Conservation (phyloP, 805 yeast genomes). For the Grigorovia humatica region DNA sequence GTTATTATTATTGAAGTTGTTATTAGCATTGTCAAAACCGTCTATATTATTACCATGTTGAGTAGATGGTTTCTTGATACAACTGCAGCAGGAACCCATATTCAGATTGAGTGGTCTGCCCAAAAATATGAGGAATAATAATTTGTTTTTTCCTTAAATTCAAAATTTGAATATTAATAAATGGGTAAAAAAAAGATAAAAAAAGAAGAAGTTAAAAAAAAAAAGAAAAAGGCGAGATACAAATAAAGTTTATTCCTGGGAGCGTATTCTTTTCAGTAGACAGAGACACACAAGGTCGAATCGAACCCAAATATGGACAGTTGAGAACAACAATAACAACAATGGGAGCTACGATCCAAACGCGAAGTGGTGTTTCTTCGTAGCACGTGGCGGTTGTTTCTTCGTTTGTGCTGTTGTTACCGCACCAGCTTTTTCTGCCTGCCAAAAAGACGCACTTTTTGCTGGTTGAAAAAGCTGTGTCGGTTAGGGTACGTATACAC, state of each 20-base stretch:
- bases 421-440: not conserved
- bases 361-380: too few species aligned
- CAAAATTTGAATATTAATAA: not conserved
- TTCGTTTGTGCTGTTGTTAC: not conserved
- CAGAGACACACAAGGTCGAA: too few species aligned
- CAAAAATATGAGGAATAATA: not conserved
- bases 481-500: too few species aligned
- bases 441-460: not conserved
- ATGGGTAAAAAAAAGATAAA: not conserved
- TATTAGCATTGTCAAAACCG: not conserved
- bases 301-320: too few species aligned
- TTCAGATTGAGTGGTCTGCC: not conserved
- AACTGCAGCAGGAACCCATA: slow-evolving; percentile 49
- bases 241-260: not conserved
- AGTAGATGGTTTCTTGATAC: slow-evolving; percentile 24
- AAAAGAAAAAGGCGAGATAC: not conserved
- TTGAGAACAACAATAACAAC: too few species aligned
- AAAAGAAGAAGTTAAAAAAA: too few species aligned
- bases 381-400: too few species aligned
- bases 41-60: slow-evolving; percentile 1
- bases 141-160: not conserved
- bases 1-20: not conserved
- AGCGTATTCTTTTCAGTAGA: too few species aligned
- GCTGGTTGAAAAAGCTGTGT: not conserved
- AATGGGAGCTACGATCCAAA: too few species aligned